These are phyloP conservation scores for Celoporthe dispersa DNA, from an alignment of 2,329 filamentous ascomycete genomes.

Conservation along the genomic window DNA sequence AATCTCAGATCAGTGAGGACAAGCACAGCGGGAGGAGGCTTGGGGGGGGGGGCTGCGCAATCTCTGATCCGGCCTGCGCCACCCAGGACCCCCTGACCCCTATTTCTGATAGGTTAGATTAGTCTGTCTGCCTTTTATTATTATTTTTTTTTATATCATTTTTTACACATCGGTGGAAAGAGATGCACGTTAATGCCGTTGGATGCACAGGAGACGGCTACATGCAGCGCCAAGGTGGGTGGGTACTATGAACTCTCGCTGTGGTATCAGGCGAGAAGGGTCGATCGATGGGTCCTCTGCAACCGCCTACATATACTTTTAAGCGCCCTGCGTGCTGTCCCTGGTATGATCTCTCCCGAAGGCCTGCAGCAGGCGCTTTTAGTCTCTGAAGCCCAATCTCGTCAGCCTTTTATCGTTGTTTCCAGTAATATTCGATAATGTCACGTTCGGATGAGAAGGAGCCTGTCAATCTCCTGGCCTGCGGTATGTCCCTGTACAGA, in stretches of 20 bases:
- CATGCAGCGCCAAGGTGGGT: background rate
- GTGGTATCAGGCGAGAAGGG: background rate
- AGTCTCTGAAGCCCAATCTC: background rate
- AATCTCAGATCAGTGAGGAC: background rate
- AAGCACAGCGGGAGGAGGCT: background rate
- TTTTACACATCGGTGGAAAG: background rate
- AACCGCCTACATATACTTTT: background rate
- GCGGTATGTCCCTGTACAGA: constrained; percentile 9
- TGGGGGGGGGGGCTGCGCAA: background rate
- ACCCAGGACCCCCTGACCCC: no score
- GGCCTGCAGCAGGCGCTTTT: background rate
- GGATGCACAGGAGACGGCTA: background rate
- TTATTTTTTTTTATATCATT: no score
- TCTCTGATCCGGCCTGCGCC: no score
- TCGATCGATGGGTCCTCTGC: background rate
- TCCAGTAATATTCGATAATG: background rate
- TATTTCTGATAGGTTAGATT: background rate
- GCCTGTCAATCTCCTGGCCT: constrained; percentile 21
- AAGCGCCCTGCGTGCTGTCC: background rate
- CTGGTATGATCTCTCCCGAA: background rate
- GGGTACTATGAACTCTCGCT: background rate
- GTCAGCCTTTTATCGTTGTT: background rate
- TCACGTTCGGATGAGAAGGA: constrained; percentile 5
- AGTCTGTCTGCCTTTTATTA: no score
- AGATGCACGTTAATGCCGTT: background rate